Evolutionary conservation across 495 filamentous ascomycete genomes (phyloP).

Genomic region (Apodospora peruviana): DNA sequence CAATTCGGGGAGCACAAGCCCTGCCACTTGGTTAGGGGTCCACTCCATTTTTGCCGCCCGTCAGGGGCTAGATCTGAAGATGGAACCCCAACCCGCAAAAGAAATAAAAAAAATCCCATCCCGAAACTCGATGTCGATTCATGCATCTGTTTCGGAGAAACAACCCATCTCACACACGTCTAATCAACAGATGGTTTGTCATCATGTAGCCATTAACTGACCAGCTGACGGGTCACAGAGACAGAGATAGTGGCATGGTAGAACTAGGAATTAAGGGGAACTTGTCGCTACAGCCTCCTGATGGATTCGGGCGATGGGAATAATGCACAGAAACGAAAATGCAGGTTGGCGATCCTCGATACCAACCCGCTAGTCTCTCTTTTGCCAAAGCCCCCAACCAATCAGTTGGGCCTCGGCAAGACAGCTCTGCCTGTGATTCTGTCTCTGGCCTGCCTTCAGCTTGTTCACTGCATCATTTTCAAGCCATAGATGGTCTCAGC

Average conservation of each 20-base stretch:
- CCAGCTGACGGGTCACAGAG: too few relatives aligned
- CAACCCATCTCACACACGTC: too few relatives aligned
- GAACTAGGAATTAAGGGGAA: too few relatives aligned
- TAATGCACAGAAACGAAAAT: not conserved
- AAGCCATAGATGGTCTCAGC: slow-evolving; percentile 1
- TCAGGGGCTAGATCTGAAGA: not conserved
- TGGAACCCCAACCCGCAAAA: too few relatives aligned
- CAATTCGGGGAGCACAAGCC: too few relatives aligned
- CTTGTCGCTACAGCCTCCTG: too few relatives aligned
- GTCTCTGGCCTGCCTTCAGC: not conserved
- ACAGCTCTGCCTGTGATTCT: not conserved
- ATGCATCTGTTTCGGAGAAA: too few relatives aligned
- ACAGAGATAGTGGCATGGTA: too few relatives aligned
- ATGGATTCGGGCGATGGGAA: not conserved
- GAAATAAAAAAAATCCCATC: too few relatives aligned
- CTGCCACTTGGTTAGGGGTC: not conserved
- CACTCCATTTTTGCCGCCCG: not conserved
- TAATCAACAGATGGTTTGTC: too few relatives aligned
- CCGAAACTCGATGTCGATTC: too few relatives aligned
- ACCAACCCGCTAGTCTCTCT: not conserved
- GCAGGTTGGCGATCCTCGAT: not conserved
- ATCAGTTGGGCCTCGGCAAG: slow-evolving; percentile 8
- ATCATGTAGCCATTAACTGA: too few relatives aligned
- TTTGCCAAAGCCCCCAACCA: not conserved
- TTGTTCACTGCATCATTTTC: not conserved